phyloP scores from a whole-genome alignment of 495 filamentous ascomycete genomes.

The Aspergillus nanangensis region DNA sequence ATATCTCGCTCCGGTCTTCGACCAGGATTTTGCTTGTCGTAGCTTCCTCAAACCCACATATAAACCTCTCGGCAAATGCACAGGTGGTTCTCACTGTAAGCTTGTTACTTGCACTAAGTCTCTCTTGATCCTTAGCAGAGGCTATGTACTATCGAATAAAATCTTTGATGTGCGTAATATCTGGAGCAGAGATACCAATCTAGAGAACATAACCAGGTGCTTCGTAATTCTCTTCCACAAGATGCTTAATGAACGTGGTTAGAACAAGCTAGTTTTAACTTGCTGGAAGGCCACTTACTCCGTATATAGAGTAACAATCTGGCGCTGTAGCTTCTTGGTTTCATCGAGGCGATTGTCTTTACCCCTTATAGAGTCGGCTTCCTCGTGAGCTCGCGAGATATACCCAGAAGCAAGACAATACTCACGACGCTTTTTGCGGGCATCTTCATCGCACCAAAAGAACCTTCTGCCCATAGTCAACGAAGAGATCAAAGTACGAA shows the following conservation, averaged over 20 bases:
- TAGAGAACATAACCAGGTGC: constrained; percentile 5
- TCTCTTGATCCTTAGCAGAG: constrained; percentile 2
- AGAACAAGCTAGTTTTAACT: constrained; percentile 3
- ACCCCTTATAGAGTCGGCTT: constrained; percentile 5
- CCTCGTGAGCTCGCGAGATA: constrained; percentile 2
- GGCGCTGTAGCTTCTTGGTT: neutral
- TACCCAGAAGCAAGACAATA: constrained; percentile 5
- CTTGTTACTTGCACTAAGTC: constrained; percentile 5
- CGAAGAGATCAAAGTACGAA: constrained; percentile 5
- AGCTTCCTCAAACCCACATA: constrained; percentile 3
- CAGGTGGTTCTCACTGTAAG: constrained; percentile 3
- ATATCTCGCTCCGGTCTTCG: constrained; percentile 1
- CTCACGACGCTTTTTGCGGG: constrained; percentile 1
- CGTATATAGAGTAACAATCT: constrained; percentile 7
- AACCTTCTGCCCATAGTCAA: constrained; percentile 5
- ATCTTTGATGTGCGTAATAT: constrained; percentile 8
- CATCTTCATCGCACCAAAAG: constrained; percentile 3
- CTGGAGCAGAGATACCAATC: constrained; percentile 2
- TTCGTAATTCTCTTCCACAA: constrained; percentile 9
- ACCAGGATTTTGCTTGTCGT: constrained; percentile 4
- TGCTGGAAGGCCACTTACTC: constrained; percentile 8
- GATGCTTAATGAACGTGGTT: constrained; percentile 7
- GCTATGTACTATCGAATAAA: constrained; percentile 7
- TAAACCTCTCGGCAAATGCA: constrained; percentile 4
- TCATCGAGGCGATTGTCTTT: constrained; percentile 6